Conservation (phyloP, 306 rosid genomes). For the Mucuna pruriens region DNA sequence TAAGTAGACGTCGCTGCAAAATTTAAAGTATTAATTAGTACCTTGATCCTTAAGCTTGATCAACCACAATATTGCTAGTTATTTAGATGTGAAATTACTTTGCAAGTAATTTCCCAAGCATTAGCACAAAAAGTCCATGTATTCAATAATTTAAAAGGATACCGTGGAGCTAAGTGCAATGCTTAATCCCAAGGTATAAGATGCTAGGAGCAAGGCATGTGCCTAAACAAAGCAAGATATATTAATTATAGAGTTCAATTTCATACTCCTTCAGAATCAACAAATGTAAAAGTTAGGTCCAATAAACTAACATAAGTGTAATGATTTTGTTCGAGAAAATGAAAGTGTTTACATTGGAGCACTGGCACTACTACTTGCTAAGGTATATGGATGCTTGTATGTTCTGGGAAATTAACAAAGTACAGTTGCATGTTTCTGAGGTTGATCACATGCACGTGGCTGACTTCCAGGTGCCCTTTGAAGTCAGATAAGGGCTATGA, state of each 20-base stretch:
- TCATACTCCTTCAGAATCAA: neutral
- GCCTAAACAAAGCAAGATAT: neutral
- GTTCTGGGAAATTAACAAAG: neutral
- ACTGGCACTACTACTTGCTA: slow-evolving; percentile 3
- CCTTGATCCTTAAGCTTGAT: slow-evolving; percentile 20
- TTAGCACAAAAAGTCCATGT: slow-evolving; percentile 1
- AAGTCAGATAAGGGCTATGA: too few relatives aligned
- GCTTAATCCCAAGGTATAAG: neutral
- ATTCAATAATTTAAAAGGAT: slow-evolving; percentile 13
- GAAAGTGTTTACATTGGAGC: neutral
- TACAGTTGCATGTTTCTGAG: neutral
- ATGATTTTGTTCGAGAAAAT: neutral
- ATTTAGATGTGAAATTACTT: slow-evolving; percentile 27
- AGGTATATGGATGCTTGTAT: neutral
- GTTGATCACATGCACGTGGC: neutral
- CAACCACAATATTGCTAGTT: slow-evolving; percentile 16
- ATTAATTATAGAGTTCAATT: slow-evolving; percentile 4
- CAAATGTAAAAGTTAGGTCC: neutral
- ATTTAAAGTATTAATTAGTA: slow-evolving; percentile 38
- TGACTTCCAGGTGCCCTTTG: neutral
- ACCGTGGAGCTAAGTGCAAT: neutral
- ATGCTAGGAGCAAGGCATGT: neutral
- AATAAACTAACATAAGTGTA: neutral
- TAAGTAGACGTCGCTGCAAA: slow-evolving; percentile 81
- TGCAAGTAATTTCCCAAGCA: slow-evolving; percentile 19